Base-by-base conservation (phyloP, 768 basidiomycete species). In the Boletus sp. region DNA sequence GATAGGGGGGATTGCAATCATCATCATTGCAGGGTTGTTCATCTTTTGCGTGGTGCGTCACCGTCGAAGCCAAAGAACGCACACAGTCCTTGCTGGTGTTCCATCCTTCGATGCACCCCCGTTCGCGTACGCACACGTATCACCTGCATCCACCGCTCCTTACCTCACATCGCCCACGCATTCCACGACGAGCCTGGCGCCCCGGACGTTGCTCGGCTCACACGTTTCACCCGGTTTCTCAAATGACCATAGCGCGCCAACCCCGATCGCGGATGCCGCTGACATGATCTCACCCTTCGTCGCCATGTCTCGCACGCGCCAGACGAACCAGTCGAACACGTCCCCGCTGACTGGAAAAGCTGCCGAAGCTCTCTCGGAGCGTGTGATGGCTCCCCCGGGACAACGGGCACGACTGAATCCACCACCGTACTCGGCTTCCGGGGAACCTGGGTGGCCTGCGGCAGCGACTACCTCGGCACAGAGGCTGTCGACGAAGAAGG, bases 241-340 rank as follows among this genome's bases (percentile, higher is more conserved):
- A 3, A 9, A 24, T 11, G 45, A 28, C 9, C 33, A 30, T 7
- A 15, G n/a, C 15, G 15, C 36, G 11, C 7, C 33, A 29, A 40
- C 8, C 1, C 57, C 50, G 12, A 36, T 63, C 52, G 11, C 56
- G 2, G 69, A 72, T 50, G 50, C 56, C 8, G 61, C 61, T 8
- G 62, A 67, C 32, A 52, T 69, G 33, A 63, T 71, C 20, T 12
- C 61, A 0, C 70, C 71, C 18, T 71, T 71, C 54, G 44, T 62
- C 7, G 29, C 55, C 20, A 54, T 29, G 7, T 47, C 64, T 7
- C 24, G 59, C 29, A 44, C 17, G 47, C 58, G 11, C 48, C 60
- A 40, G 32, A 37, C 45, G 42, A 50, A 36, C 40, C 46, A 18
- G 47, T 37, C 52, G 3, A 41, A 28, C n/a, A 39, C 33, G 2